Percentiles rank a stretch among this genome's conserved stretches.
Conservation (phyloP, 768 basidiomycete genomes). For the Flagelloscypha sp. region DNA sequence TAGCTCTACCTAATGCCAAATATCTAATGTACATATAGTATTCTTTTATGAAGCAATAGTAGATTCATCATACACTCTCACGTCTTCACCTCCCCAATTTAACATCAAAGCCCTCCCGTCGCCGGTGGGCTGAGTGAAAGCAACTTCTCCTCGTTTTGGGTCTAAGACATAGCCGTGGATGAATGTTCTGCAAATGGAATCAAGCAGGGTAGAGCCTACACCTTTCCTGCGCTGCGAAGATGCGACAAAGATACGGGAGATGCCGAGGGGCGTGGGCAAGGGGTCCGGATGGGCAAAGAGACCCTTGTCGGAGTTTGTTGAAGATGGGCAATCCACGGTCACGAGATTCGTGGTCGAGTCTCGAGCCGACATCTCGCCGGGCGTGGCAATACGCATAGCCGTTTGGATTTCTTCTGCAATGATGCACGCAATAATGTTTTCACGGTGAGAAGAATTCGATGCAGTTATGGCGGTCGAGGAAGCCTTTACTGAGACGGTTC, state of each 20-base stretch:
- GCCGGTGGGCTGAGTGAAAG: conserved; percentile 81
- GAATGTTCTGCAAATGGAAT: conserved; percentile 63
- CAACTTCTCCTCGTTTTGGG: conserved; percentile 64
- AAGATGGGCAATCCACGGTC: conserved; percentile 10
- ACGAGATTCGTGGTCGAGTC: conserved; percentile 3
- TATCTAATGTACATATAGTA: conserved; percentile 3
- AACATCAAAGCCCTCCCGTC: conserved; percentile 71
- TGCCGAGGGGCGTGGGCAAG: conserved; percentile 72
- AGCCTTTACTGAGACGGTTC: too few relatives aligned
- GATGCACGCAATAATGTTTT: conserved; percentile 77
- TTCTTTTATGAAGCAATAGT: too few relatives aligned
- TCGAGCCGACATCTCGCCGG: conserved; percentile 14
- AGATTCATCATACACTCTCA: conserved; percentile 74
- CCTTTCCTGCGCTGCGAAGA: conserved; percentile 66
- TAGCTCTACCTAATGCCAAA: too few relatives aligned
- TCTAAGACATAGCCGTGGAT: conserved; percentile 71
- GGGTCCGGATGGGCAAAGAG: conserved; percentile 63
- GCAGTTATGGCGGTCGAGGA: conserved; percentile 28
- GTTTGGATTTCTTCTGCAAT: conserved; percentile 71
- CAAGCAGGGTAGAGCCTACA: conserved; percentile 59
- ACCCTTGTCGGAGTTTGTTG: conserved; percentile 41
- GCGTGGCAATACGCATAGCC: conserved; percentile 66
- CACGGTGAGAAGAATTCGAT: too few relatives aligned
- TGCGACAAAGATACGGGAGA: conserved; percentile 74
- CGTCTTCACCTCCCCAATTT: conserved; percentile 61